Percentiles rank a stretch among this genome's conserved stretches.
Conservation (phyloP, 306 rosid genomes). For the Gastrolobium villosum region DNA sequence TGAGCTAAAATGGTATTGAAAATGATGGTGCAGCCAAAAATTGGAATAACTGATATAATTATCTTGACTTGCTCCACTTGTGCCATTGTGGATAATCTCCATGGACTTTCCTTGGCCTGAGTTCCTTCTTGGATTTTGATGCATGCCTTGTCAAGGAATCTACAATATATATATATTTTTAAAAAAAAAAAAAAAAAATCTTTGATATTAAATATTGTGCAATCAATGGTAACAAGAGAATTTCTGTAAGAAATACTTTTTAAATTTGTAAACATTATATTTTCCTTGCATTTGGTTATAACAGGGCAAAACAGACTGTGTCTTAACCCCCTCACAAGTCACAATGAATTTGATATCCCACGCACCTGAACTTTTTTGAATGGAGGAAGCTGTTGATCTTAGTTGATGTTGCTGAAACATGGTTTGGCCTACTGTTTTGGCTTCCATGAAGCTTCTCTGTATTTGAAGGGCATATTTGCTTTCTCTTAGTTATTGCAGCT, state of each 20-base stretch:
- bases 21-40: slow-evolving; percentile 73
- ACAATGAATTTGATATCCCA: not conserved
- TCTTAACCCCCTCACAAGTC: not conserved
- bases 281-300: not conserved
- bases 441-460: slow-evolving; percentile 60
- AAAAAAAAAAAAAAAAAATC: too few relatives aligned
- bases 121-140: slow-evolving; percentile 58
- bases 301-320: not conserved
- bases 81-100: slow-evolving; percentile 66
- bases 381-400: slow-evolving; percentile 53
- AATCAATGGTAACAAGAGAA: not conserved
- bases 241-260: not conserved
- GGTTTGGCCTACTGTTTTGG: slow-evolving; percentile 47
- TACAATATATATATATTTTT: too few relatives aligned
- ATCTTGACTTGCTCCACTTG: slow-evolving; percentile 77
- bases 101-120: slow-evolving; percentile 59
- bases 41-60: slow-evolving; percentile 65
- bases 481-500: slow-evolving; percentile 71
- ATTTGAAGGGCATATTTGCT: slow-evolving; percentile 62
- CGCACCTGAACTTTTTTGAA: slow-evolving; percentile 65
- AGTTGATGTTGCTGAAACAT: slow-evolving; percentile 43
- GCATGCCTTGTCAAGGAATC: slow-evolving; percentile 59
- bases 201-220: not conserved
- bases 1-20: slow-evolving; percentile 76
- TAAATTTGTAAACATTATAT: not conserved